Base-by-base conservation (phyloP, 2,329 filamentous ascomycete species). In the Diaporthe ampelina region DNA sequence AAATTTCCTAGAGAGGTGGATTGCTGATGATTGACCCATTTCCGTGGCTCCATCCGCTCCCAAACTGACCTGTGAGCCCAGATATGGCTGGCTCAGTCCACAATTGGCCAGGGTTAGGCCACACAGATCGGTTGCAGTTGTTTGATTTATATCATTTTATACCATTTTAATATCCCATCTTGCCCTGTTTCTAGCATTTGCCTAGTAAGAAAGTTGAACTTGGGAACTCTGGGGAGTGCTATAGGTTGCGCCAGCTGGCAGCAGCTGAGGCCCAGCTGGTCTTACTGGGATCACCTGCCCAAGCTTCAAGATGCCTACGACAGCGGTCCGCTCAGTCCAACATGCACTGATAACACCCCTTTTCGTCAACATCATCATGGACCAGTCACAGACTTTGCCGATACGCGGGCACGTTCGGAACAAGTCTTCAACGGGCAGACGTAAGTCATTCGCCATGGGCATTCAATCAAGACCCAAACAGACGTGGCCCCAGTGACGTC, bases 401-500 rank as follows among this genome's bases (percentile, higher is more conserved):
- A 56, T 59, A 29, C 75, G 74, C 21, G 82, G 81, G 26, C 83
- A 85, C 70, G 78, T 78, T 21, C 78, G 82, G 26, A 85, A 84
- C 35, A 84, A 84, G 59, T 84, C 84, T 0, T 77, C 82, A 7
- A 81, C 72, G 29, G n/a, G 82, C 21, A 83, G 82, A 77, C 78
- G 84, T 85, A 78, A 57, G 82, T 79, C 19, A 17, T 15, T 3
- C 37, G 11, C 19, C 26, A 65, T 68, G 7, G 29, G 37, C n/a
- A 3, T 45, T 37, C 5, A 17, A 7, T n/a, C 29, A 40, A 37
- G 4, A 0, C 45, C 29, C 29, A 32, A n/a, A 29, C 21, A 17
- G 37, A 19, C 37, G 50, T 24, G 17, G 35, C 35, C 29, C 13
- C 21, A 43, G 45, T 43, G 43, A 26, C 32, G n/a, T 21, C 58